Percentiles rank a stretch among this genome's conserved stretches.
These are phyloP conservation scores for Bryoerythrophyllum caledonicum DNA, from an alignment of 225 moss, liverwort and hornwort genomes.

Conservation along the genomic window DNA sequence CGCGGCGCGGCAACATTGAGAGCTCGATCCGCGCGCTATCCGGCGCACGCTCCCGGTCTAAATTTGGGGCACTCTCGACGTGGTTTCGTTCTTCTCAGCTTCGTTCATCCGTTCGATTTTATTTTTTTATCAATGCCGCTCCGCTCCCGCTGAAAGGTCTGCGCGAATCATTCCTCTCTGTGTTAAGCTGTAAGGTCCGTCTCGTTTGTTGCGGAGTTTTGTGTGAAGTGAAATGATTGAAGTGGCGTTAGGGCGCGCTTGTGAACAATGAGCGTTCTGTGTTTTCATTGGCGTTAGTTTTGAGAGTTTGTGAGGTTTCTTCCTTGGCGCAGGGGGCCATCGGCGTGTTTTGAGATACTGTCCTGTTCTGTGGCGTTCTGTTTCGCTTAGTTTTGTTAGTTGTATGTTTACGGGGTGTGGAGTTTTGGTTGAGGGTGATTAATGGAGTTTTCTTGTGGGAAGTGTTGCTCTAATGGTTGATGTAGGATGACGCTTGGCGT, in stretches of 20 bases:
- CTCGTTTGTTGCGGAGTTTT: neutral
- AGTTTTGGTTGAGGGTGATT: neutral
- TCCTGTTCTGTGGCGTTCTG: neutral
- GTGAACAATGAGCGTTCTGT: neutral
- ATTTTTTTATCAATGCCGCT: conserved; percentile 29
- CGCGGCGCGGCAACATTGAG: conserved; percentile 27
- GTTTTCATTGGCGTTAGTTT: conserved; percentile 3
- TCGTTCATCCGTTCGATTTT: no score
- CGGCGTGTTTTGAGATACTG: neutral
- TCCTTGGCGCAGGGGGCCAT: neutral
- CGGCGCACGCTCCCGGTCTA: conserved; percentile 27
- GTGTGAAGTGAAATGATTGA: neutral
- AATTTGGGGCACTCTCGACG: conserved; percentile 41
- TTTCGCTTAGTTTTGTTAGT: conserved; percentile 5
- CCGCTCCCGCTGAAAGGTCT: conserved; percentile 38
- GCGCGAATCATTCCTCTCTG: neutral
- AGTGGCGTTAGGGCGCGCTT: conserved; percentile 12
- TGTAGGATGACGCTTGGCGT: neutral
- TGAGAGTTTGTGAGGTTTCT: neutral
- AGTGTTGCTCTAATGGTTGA: neutral
- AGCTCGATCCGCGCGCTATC: conserved; percentile 26
- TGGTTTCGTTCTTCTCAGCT: conserved; percentile 2
- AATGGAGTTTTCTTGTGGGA: neutral
- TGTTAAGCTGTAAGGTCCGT: neutral
- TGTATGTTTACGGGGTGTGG: neutral